Evolutionary conservation across 345 rosid species (phyloP).

Genomic region (Toxicodendron radicans): DNA sequence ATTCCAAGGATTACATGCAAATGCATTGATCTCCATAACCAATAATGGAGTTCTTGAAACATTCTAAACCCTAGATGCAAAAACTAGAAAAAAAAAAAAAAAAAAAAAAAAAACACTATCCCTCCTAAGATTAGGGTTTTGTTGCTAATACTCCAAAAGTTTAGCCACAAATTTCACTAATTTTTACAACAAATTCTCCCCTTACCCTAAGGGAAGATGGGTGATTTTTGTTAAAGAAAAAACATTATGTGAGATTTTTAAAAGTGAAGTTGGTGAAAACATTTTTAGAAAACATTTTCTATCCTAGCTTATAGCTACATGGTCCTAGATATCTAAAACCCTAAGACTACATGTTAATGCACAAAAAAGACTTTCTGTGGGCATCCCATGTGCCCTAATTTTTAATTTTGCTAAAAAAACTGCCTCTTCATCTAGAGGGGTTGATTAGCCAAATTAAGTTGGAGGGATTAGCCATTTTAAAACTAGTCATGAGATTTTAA

Average conservation of each 20-base stretch:
- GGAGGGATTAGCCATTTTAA: conserved; percentile 48
- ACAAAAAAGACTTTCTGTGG: conserved; percentile 19
- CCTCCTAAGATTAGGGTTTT: conserved; percentile 43
- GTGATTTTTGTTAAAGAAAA: conserved; percentile 21
- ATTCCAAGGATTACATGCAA: conserved; percentile 80
- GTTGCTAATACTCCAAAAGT: conserved; percentile 63
- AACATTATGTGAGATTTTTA: conserved; percentile 20
- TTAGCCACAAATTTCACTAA: conserved; percentile 43
- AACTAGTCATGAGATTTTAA: conserved; percentile 21
- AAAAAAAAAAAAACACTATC: conserved; percentile 30
- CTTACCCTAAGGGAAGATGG: conserved; percentile 47
- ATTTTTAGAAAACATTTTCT: conserved; percentile 35
- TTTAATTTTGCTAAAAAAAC: conserved; percentile 38
- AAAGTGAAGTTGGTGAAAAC: conserved; percentile 16
- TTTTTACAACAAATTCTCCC: conserved; percentile 34
- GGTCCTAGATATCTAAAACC: conserved; percentile 58
- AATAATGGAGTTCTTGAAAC: conserved; percentile 48
- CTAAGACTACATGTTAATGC: conserved; percentile 63
- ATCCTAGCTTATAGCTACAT: conserved; percentile 22
- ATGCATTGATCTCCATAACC: conserved; percentile 78
- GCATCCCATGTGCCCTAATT: conserved; percentile 20
- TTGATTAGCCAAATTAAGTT: conserved; percentile 29
- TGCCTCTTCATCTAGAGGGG: conserved; percentile 34
- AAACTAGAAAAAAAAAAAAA: conserved; percentile 8
- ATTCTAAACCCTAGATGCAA: conserved; percentile 37